These are phyloP conservation scores for Platismatia glauca DNA, from an alignment of 495 filamentous ascomycete genomes.

Conservation along the genomic window DNA sequence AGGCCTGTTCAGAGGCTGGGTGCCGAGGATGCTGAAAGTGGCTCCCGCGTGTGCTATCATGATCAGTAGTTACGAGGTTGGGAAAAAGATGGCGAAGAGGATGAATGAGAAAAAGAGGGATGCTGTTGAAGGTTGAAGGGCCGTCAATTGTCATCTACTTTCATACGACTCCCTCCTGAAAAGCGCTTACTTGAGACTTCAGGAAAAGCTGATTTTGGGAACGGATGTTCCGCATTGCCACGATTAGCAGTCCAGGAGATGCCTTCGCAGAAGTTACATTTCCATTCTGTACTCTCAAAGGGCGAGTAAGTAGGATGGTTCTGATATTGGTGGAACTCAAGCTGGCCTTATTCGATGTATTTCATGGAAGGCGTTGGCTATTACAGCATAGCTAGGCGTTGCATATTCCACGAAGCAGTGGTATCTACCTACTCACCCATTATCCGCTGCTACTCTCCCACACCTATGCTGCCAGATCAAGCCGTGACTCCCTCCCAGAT, in stretches of 20 bases:
- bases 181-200: background rate
- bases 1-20: constrained; percentile 85
- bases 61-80: constrained; percentile 95
- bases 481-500: background rate
- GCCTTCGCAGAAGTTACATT: background rate
- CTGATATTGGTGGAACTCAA: background rate
- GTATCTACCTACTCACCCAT: background rate
- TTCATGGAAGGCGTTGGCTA: background rate
- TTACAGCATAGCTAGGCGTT: background rate
- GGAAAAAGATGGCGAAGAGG: constrained; percentile 75
- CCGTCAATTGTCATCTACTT: background rate
- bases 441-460: background rate
- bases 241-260: background rate
- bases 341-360: background rate
- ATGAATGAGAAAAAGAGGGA: constrained; percentile 56
- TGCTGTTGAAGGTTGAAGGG: constrained; percentile 3
- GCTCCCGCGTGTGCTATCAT: constrained; percentile 98
- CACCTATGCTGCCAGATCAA: background rate
- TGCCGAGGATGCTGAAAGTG: constrained; percentile 84
- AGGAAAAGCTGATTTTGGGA: background rate
- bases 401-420: background rate
- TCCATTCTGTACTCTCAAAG: background rate
- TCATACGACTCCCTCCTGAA: background rate
- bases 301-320: background rate
- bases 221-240: background rate